Conservation (phyloP, 257 asterid genomes). For the Linaria vulgaris region DNA sequence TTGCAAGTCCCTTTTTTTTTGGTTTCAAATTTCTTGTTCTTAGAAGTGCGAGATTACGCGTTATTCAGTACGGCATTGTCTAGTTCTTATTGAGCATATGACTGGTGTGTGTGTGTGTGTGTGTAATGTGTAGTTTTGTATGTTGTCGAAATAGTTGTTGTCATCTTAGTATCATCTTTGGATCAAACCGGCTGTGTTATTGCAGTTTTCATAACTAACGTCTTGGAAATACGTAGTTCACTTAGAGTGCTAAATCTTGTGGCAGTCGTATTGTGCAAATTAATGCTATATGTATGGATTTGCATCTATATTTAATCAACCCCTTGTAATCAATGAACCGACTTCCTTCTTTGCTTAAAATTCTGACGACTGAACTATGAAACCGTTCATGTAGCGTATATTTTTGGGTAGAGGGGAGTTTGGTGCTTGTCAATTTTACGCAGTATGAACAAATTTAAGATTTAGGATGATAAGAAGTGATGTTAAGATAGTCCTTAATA, state of each 20-base stretch:
- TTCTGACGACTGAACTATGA: neutral
- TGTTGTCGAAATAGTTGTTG: neutral
- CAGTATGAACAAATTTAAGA: neutral
- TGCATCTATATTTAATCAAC: neutral
- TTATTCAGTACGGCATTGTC: neutral
- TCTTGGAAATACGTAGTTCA: no score
- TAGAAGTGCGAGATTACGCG: neutral
- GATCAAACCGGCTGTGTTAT: no score
- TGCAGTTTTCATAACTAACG: no score
- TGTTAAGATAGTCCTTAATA: neutral
- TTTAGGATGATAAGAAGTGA: neutral
- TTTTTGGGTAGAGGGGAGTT: no score
- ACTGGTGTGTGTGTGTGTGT: neutral
- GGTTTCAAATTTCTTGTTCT: neutral
- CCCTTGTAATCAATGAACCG: neutral
- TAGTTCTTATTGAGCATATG: neutral
- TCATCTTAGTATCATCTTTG: no score
- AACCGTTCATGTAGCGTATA: no score
- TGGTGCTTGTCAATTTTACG: neutral
- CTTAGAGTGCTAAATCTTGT: no score
- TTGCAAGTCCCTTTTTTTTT: no score
- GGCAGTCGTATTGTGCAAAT: no score
- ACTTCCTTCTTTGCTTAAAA: neutral
- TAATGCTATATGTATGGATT: no score
- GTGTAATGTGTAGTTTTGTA: neutral